Evolutionary conservation across 2,329 filamentous ascomycete species (phyloP), one percentile per base, ranked within the genome.

Genomic region (Aspergillus felis): DNA sequence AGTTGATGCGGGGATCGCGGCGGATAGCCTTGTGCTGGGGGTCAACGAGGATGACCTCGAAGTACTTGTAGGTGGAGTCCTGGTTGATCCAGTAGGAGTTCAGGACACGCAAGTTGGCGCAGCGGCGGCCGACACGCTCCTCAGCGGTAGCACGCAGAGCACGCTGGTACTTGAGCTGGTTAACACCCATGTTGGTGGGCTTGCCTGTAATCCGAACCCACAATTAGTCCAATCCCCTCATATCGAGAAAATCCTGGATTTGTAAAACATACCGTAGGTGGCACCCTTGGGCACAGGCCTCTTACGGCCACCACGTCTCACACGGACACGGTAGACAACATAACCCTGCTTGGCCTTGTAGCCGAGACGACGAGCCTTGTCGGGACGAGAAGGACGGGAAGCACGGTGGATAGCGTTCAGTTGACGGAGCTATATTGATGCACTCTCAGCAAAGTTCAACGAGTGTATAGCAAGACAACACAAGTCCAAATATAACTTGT

Each of bases 61-160:
- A 99, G 90, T 99, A 99, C 87, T 99, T 99, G 91, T 97, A 99
- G 82, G 94, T 99, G 62, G 92, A 97, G 86, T 99, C 94, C 87
- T 97, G 92, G 90, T 99, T 99, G 86, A 99, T 91, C 95, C 95
- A 99, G 92, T 99, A 99, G 66, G 93, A 97, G 90, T 99, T 99
- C 77, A 99, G 90, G 77, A 99, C 94, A 78, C 94, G 92, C 81
- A 99, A 83, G 85, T 99, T 99, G 83, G 92, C 92, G 85, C 92
- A 97, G 80, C 93, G 92, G 81, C 92, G 92, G 77, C 95, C 94
- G 78, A 99, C 93, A 90, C 94, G 94, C 89, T 99, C 94, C 87
- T 99, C 95, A 74, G 95, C 95, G 74, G 94, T 99, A 74, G 93
- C 86, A 81, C 89, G 90, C 79, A 97, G 92, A 70, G 94, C 97